Percentiles rank a stretch among this genome's conserved stretches.
Conservation (phyloP, 768 basidiomycete species). For the Leccinum imitatum region DNA sequence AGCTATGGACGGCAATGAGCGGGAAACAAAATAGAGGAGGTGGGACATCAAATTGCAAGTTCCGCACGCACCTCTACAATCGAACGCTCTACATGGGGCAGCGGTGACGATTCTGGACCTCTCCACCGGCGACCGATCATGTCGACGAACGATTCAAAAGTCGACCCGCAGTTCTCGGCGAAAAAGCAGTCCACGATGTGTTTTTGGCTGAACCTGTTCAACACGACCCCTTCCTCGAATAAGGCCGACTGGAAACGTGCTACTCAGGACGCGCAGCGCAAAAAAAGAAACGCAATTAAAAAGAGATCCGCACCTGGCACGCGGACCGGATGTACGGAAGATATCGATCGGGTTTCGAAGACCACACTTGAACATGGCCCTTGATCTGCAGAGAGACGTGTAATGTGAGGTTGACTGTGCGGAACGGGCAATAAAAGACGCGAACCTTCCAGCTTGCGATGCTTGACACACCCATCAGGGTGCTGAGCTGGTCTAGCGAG, state of each 20-base stretch:
- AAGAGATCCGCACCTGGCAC: slow-evolving; percentile 48
- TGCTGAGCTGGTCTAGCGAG: slow-evolving; percentile 53
- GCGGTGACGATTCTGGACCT: slow-evolving; percentile 35
- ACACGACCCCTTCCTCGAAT: slow-evolving; percentile 52
- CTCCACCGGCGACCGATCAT: slow-evolving; percentile 40
- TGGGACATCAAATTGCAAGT: not conserved
- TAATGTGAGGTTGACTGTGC: not conserved
- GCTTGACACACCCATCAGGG: slow-evolving; percentile 43
- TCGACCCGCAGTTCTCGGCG: slow-evolving; percentile 56
- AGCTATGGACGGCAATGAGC: slow-evolving; percentile 41
- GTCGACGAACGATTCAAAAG: slow-evolving; percentile 47
- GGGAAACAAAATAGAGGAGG: not conserved
- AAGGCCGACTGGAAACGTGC: slow-evolving; percentile 48
- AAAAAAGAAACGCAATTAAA: not conserved
- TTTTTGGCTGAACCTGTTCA: slow-evolving; percentile 48
- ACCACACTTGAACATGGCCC: slow-evolving; percentile 52
- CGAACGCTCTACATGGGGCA: slow-evolving; percentile 41
- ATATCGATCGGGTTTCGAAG: slow-evolving; percentile 38
- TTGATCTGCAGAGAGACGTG: slow-evolving; percentile 36
- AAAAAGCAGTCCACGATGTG: slow-evolving; percentile 69
- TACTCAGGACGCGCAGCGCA: not conserved
- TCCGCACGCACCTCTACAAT: slow-evolving; percentile 35
- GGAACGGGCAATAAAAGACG: not conserved
- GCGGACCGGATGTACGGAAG: slow-evolving; percentile 63
- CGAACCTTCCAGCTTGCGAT: slow-evolving; percentile 65